These are phyloP conservation scores for Picea sitchensis DNA, from an alignment of 75 land plant genomes.

Conservation along the genomic window DNA sequence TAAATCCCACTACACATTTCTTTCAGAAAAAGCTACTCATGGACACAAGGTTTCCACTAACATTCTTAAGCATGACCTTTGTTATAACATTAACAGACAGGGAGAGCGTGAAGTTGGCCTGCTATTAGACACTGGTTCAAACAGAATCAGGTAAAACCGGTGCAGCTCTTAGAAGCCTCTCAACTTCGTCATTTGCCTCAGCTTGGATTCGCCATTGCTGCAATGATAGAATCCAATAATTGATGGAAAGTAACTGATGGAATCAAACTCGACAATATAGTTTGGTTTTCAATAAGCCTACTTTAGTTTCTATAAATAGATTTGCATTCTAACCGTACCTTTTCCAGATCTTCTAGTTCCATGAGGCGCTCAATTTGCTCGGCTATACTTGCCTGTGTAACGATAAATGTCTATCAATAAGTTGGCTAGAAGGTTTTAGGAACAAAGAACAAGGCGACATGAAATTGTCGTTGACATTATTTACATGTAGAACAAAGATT, in stretches of 20 bases:
- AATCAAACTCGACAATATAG: neutral
- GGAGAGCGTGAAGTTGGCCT: neutral
- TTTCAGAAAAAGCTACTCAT: neutral
- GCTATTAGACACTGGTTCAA: conserved; percentile 7
- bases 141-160: conserved; percentile 46
- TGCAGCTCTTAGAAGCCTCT: conserved; percentile 75
- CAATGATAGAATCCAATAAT: conserved; percentile 8
- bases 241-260: neutral
- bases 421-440: neutral
- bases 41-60: neutral
- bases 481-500: neutral
- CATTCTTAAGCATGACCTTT: neutral
- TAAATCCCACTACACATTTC: neutral
- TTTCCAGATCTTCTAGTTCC: conserved; percentile 92
- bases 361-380: conserved; percentile 90
- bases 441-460: neutral
- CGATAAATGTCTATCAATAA: conserved; percentile 1
- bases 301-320: neutral
- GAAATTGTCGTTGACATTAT: neutral
- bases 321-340: conserved; percentile 35
- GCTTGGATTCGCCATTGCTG: conserved; percentile 92
- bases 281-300: neutral
- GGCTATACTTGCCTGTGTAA: conserved; percentile 51
- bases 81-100: no score
- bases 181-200: conserved; percentile 97